Conservation (phyloP, 2,329 filamentous ascomycete genomes). For the Aspergillus sclerotialis region DNA sequence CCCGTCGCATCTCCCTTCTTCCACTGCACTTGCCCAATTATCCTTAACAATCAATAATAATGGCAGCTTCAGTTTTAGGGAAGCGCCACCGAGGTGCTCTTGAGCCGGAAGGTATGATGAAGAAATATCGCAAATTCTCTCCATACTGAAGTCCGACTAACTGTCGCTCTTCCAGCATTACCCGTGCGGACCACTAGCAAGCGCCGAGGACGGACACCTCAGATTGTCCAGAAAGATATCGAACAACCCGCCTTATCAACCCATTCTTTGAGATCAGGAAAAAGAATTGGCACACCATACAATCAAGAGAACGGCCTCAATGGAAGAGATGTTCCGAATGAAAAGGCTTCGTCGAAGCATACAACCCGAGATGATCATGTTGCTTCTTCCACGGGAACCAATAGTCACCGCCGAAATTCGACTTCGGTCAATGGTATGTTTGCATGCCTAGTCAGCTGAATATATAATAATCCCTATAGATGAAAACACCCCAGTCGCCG, state of each 20-base stretch:
- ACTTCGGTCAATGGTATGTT: slow-evolving; percentile 31
- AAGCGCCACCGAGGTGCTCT: slow-evolving; percentile 36
- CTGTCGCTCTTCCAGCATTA: slow-evolving; percentile 19
- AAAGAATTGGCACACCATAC: slow-evolving; percentile 19
- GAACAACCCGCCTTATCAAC: slow-evolving; percentile 17
- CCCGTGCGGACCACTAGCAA: slow-evolving; percentile 38
- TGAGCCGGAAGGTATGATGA: slow-evolving; percentile 34
- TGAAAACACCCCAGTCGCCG: slow-evolving; percentile 35
- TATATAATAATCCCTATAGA: slow-evolving; percentile 24
- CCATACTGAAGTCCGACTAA: no score
- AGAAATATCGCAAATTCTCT: no score
- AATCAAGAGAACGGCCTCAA: slow-evolving; percentile 22
- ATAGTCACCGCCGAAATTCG: slow-evolving; percentile 35
- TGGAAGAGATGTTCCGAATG: slow-evolving; percentile 15
- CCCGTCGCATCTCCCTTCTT: slow-evolving; percentile 1
- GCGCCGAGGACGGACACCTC: slow-evolving; percentile 40
- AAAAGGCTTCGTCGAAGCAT: slow-evolving; percentile 44
- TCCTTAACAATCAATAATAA: slow-evolving; percentile 15
- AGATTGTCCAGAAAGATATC: slow-evolving; percentile 28
- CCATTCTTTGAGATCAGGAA: slow-evolving; percentile 29
- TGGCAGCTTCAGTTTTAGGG: slow-evolving; percentile 36
- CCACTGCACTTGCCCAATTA: slow-evolving; percentile 14
- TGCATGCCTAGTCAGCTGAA: background rate
- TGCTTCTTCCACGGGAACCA: slow-evolving; percentile 42
- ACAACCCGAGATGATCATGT: slow-evolving; percentile 35